Evolutionary conservation across 768 basidiomycete genomes (phyloP), one percentile per base, ranked within the genome.

Genomic region (Rossbeevera mucosa): DNA sequence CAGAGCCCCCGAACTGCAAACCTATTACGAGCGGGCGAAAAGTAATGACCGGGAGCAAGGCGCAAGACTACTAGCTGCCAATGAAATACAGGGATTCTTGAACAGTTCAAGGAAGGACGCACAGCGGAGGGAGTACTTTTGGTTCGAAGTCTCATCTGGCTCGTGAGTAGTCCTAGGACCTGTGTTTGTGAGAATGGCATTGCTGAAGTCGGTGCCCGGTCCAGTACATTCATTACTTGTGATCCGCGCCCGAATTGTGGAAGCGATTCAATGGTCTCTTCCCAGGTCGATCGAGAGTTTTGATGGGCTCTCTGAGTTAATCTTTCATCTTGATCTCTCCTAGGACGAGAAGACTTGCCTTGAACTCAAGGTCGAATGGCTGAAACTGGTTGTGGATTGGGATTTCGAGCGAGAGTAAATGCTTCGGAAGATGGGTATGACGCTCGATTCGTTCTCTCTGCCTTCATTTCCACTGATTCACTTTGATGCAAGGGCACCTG

Each of bases 261-360:
- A 52, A 53, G 26, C 43, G 50, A 24, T 50, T 70, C 31, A 63
- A 64, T 2, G 57, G 66, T 44, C 59, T 65, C 44, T 70, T 69
- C 33, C 67, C 66, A 4, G 62, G 8, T 68, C 54, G 20, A 30
- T 70, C 0, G 28, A 48, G 8, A 58, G 51, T 14, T 1, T 26
- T 1, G 21, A 57, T 7, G 21, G 22, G 31, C 57, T 60, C 1
- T 68, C 63, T 1, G 49, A 50, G 11, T 22, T 63, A 22, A 50
- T 57, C 21, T 66, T 70, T 20, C 67, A 70, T 13, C 9, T 44
- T 0, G 57, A 55, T 46, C 59, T 69, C 6, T 60, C 57, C 8
- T 55, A 61, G 2, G 54, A 54, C 1, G 68, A 69, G 33, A 63
- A 53, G 38, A 40, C 16, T 9, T 48, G 43, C 26, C 51, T 69